Percentiles rank a stretch among this genome's conserved stretches.
phyloP scores from a whole-genome alignment of 2,329 filamentous ascomycete genomes.

The Cordyceps cicadae region DNA sequence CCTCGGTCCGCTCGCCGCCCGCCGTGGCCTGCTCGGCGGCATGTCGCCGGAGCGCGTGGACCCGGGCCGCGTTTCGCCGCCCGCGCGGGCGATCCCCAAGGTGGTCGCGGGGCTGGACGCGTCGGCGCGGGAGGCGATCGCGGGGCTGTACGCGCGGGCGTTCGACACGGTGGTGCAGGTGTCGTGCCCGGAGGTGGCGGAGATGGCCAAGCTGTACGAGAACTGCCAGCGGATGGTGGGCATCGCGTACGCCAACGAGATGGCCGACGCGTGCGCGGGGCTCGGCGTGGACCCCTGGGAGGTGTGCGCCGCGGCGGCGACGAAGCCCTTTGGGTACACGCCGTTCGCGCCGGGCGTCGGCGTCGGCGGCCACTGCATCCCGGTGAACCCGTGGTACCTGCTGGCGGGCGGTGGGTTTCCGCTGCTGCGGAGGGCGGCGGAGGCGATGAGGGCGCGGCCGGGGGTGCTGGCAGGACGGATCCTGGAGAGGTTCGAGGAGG shows the following conservation, averaged over 20 bases:
- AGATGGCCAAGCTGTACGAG: conserved; percentile 52
- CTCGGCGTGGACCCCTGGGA: conserved; percentile 43
- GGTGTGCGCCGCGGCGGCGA: conserved; percentile 39
- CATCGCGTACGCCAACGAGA: conserved; percentile 48
- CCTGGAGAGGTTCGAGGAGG: conserved; percentile 17
- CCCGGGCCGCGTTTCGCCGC: conserved; percentile 32
- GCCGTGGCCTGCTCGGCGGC: conserved; percentile 35
- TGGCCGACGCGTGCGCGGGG: conserved; percentile 42
- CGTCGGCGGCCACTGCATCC: conserved; percentile 49
- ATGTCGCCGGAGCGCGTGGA: conserved; percentile 49
- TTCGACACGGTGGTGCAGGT: conserved; percentile 42
- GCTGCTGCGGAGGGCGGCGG: conserved; percentile 34
- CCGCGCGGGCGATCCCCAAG: conserved; percentile 40
- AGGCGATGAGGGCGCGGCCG: conserved; percentile 36
- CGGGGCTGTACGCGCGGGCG: conserved; percentile 35
- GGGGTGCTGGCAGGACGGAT: conserved; percentile 28
- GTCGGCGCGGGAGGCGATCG: conserved; percentile 34
- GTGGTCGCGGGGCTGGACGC: conserved; percentile 45
- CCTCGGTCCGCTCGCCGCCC: conserved; percentile 36
- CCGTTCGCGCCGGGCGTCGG: conserved; percentile 39
- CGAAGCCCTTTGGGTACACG: conserved; percentile 46
- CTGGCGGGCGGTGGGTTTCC: conserved; percentile 40
- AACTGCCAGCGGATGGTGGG: conserved; percentile 49
- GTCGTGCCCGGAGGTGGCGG: conserved; percentile 44
- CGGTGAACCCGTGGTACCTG: conserved; percentile 47